Evolutionary conservation across 2,329 filamentous ascomycete species (phyloP).

Genomic region (Clonostachys byssicola): DNA sequence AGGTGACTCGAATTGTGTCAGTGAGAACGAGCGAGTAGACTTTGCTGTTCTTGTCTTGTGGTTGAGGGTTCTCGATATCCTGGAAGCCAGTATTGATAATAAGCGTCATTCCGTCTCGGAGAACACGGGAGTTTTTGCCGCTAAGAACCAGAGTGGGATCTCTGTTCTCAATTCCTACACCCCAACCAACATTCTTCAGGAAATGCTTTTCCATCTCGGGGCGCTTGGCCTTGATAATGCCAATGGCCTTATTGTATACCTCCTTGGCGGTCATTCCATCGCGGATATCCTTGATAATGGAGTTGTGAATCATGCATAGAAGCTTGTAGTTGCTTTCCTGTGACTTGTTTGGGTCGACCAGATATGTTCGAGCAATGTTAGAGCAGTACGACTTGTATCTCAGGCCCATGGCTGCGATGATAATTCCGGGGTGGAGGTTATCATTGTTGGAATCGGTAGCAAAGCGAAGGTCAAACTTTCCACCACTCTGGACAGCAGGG

Average conservation of each 20-base stretch:
- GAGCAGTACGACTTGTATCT: slow-evolving; percentile 96
- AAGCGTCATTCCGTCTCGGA: slow-evolving; percentile 97
- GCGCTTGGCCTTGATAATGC: slow-evolving; percentile 81
- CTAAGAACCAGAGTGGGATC: slow-evolving; percentile 82
- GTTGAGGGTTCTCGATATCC: slow-evolving; percentile 81
- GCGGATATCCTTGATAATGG: slow-evolving; percentile 85
- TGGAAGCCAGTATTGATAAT: slow-evolving; percentile 86
- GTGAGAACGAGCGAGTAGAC: slow-evolving; percentile 86
- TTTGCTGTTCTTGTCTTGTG: slow-evolving; percentile 86
- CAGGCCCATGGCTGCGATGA: slow-evolving; percentile 86
- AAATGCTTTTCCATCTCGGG: slow-evolving; percentile 95
- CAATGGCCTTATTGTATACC: slow-evolving; percentile 82
- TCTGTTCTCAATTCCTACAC: slow-evolving; percentile 87
- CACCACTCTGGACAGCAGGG: slow-evolving; percentile 90
- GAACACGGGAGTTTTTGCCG: slow-evolving; percentile 73
- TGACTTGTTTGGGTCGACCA: slow-evolving; percentile 94
- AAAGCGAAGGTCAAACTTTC: slow-evolving; percentile 88
- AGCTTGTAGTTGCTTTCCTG: slow-evolving; percentile 95
- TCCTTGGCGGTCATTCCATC: slow-evolving; percentile 87
- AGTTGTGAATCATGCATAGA: slow-evolving; percentile 76
- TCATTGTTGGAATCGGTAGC: slow-evolving; percentile 75
- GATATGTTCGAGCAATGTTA: slow-evolving; percentile 85
- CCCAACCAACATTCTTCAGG: slow-evolving; percentile 84
- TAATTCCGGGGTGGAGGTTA: slow-evolving; percentile 83
- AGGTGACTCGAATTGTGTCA: slow-evolving; percentile 87